Evolutionary conservation across 2,329 filamentous ascomycete genomes (phyloP).

Genomic region (Hymenotorrendiella dingleyae): DNA sequence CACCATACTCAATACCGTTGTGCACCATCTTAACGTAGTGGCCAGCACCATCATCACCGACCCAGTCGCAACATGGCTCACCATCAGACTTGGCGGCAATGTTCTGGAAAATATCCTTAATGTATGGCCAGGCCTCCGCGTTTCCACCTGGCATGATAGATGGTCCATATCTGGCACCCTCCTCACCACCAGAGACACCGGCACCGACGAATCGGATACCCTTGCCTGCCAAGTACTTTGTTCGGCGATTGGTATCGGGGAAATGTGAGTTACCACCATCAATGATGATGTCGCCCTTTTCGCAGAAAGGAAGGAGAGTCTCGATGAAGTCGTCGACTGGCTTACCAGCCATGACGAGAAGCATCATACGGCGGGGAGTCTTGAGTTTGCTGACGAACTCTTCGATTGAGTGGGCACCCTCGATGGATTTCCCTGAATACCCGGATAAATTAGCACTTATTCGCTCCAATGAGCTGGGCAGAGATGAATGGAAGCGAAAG

Average conservation of each 20-base stretch:
- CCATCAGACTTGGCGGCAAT: slow-evolving; percentile 96
- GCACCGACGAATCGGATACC: slow-evolving; percentile 92
- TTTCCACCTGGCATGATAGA: slow-evolving; percentile 99
- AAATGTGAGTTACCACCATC: slow-evolving; percentile 99
- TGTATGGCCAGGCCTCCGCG: slow-evolving; percentile 94
- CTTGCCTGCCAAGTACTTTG: slow-evolving; percentile 79
- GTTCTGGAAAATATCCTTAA: slow-evolving; percentile 98
- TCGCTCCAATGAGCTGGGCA: not conserved
- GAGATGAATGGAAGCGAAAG: not conserved
- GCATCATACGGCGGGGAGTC: slow-evolving; percentile 94
- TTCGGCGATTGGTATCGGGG: slow-evolving; percentile 97
- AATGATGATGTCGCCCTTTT: slow-evolving; percentile 94
- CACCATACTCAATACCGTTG: slow-evolving; percentile 99
- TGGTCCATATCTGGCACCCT: slow-evolving; percentile 95
- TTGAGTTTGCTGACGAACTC: slow-evolving; percentile 97
- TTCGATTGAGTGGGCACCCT: slow-evolving; percentile 87
- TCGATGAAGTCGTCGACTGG: slow-evolving; percentile 99
- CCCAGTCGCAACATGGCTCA: slow-evolving; percentile 99
- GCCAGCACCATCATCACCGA: slow-evolving; percentile 97
- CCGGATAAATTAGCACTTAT: slow-evolving; percentile 7
- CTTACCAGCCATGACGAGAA: slow-evolving; percentile 97
- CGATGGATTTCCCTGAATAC: slow-evolving; percentile 74
- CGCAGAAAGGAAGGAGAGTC: slow-evolving; percentile 76
- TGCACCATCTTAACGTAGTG: slow-evolving; percentile 99
- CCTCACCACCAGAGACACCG: slow-evolving; percentile 98